These are phyloP conservation scores for Venturia aucupariae DNA, from an alignment of 2,329 filamentous ascomycete species.

Conservation along the genomic window DNA sequence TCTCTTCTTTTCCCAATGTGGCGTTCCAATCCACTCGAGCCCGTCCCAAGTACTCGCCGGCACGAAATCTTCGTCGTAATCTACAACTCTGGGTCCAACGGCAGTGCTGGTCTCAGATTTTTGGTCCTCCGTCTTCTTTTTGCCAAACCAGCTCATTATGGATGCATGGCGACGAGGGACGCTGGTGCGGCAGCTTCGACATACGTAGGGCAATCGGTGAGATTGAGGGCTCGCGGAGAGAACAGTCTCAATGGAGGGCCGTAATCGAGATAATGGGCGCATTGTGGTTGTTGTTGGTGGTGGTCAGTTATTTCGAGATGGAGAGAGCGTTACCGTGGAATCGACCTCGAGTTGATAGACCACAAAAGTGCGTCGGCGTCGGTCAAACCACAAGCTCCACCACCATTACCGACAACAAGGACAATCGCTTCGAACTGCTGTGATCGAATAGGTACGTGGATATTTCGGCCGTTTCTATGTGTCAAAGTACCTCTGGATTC, in stretches of 20 bases:
- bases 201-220: neutral
- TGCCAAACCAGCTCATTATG: neutral
- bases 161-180: constrained; percentile 3
- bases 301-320: neutral
- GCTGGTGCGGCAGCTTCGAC: neutral
- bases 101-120: neutral
- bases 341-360: too few relatives aligned
- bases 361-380: too few relatives aligned
- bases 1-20: constrained; percentile 32
- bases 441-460: neutral
- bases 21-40: constrained; percentile 45
- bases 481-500: too few relatives aligned
- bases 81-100: neutral
- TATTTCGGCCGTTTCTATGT: neutral
- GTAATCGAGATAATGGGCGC: constrained; percentile 1
- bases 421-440: neutral
- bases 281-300: neutral
- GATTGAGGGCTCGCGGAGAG: neutral
- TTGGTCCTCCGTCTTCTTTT: neutral
- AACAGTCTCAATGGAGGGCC: neutral
- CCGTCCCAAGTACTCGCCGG: constrained; percentile 36
- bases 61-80: neutral
- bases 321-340: neutral
- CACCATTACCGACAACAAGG: neutral
- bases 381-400: neutral